Conservation (phyloP, 2,329 filamentous ascomycete species). For the Exserohilum turcica region DNA sequence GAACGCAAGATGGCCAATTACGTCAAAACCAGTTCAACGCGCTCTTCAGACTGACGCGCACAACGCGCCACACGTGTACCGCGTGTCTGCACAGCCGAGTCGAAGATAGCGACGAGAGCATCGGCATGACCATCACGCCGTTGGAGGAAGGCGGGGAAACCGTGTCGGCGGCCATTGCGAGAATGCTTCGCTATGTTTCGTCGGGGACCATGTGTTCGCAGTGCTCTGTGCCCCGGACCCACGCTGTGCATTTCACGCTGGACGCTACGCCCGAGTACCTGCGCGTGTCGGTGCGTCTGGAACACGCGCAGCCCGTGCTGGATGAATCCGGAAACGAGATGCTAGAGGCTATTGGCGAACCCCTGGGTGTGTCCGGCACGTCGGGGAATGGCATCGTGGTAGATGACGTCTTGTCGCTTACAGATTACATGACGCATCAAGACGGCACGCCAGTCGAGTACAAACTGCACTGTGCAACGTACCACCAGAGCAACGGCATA, state of each 20-base stretch:
- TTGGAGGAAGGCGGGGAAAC: neutral
- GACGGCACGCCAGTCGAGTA: too few species aligned
- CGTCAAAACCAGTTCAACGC: neutral
- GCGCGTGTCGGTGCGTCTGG: neutral
- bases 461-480: too few species aligned
- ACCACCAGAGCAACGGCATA: too few species aligned
- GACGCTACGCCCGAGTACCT: slow-evolving; percentile 2
- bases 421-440: neutral
- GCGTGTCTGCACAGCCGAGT: neutral
- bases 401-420: neutral
- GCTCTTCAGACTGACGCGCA: neutral
- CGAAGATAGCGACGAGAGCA: neutral
- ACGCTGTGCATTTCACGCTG: neutral
- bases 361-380: too few species aligned
- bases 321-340: neutral
- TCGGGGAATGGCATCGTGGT: neutral
- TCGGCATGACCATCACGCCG: neutral
- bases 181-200: neutral
- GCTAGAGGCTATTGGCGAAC: too few species aligned
- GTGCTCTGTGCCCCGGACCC: neutral
- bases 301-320: too few species aligned
- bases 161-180: neutral
- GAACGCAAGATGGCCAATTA: neutral
- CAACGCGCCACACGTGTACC: neutral
- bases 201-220: neutral